These are phyloP conservation scores for Leishmania guyanensis DNA, from an alignment of 208 protist species.

Conservation along the genomic window DNA sequence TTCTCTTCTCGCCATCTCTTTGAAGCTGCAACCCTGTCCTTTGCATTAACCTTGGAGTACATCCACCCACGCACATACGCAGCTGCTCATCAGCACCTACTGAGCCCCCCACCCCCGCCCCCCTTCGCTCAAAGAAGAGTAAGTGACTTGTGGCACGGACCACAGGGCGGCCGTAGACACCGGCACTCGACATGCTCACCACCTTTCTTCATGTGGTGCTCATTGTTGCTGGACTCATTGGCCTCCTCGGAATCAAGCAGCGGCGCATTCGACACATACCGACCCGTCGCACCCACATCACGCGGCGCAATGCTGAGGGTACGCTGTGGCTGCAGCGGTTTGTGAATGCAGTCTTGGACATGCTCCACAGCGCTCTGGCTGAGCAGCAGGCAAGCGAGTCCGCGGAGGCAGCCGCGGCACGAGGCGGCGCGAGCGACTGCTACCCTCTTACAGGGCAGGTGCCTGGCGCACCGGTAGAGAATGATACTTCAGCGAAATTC, in stretches of 20 bases:
- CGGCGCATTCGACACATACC: constrained; percentile 74
- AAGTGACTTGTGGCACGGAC: neutral
- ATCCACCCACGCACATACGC: neutral
- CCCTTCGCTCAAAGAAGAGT: neutral
- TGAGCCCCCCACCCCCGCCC: neutral
- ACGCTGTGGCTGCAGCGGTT: constrained; percentile 80
- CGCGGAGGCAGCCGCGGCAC: constrained; percentile 8
- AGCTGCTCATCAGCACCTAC: neutral
- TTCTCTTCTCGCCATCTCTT: neutral
- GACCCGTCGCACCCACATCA: constrained; percentile 72
- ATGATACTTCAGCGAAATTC: neutral
- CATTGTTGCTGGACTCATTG: constrained; percentile 30
- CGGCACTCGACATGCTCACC: constrained; percentile 17
- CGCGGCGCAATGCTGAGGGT: constrained; percentile 70
- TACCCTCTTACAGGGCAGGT: neutral
- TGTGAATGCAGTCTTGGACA: constrained; percentile 59
- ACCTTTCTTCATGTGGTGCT: constrained; percentile 33
- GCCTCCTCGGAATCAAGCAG: constrained; percentile 66
- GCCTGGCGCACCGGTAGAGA: neutral
- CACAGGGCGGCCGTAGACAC: neutral
- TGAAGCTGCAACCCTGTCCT: neutral
- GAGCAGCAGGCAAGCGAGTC: constrained; percentile 22
- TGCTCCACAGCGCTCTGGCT: constrained; percentile 40
- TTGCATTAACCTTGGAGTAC: neutral
- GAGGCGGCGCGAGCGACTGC: neutral